Base-by-base conservation (phyloP, 2,329 filamentous ascomycete genomes). In the Colletotrichum musae region DNA sequence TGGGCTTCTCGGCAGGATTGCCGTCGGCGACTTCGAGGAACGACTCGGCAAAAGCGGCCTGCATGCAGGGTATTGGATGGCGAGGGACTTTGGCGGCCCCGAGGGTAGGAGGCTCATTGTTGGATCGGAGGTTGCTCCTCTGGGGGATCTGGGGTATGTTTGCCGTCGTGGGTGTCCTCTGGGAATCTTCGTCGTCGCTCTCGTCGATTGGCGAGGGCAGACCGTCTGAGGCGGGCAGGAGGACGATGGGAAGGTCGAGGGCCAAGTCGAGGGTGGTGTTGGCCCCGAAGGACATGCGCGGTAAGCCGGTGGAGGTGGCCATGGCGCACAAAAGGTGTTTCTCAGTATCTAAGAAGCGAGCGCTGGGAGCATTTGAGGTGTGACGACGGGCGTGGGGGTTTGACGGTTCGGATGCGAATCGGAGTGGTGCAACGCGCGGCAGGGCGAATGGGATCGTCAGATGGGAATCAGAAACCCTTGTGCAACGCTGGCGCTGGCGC, bases 41-140 rank as follows among this genome's bases (percentile, higher is more conserved):
- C 2, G 93, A 95, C 80, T 96, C 94, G 74, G 93, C 91, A 77
- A 97, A 96, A 70, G 94, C 93, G 71, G 87, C 89, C 78, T 96
- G 94, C 89, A 96, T 93, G 36, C 88, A 87, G 16, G 88, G 83
- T 59, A 96, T 91, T 6, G 94, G 94, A 77, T 97, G 94, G 32
- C 78, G 75, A 12, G 84, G 84, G 21, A 82, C 78, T 28, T 65
- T 70, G 39, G 71, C 63, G 24, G 43, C 54, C 43, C 48, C 54
- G n/a, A 58, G 28, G 13, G 66, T 39, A 12, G 70, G 28, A 18
- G 66, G 58, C 47, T 71, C 64, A 51, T 66, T 70, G 50, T 52
- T 54, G 51, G 26, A 47, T 50, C 71, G 71, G 36, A 64, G 61
- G 12, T 36, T 63, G 57, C 52, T 63, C 48, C 68, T 57, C 24